These are phyloP conservation scores for Sphaerostilbella broomeana DNA, from an alignment of 2,329 filamentous ascomycete genomes.

Conservation along the genomic window DNA sequence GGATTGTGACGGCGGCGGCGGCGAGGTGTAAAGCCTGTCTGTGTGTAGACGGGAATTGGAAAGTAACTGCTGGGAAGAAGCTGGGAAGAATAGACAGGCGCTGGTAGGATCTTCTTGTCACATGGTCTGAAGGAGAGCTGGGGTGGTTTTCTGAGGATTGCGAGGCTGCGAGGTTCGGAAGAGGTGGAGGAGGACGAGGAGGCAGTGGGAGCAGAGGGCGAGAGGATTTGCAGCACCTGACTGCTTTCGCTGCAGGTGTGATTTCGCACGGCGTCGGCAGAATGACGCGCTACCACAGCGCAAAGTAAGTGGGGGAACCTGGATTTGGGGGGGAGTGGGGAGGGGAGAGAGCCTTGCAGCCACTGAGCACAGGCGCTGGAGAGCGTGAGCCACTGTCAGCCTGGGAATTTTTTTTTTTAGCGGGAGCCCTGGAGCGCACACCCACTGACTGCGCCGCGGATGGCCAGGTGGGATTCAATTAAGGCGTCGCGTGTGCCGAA, in stretches of 20 bases:
- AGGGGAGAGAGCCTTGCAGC: no score
- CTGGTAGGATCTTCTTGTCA: constrained; percentile 3
- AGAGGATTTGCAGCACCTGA: constrained; percentile 11
- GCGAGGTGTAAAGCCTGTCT: background rate
- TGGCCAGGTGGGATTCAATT: constrained; percentile 2
- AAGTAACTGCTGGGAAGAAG: background rate
- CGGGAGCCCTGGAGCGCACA: background rate
- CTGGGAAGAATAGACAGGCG: background rate
- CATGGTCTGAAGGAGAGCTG: constrained; percentile 5
- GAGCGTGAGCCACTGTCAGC: no score
- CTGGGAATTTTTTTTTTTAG: no score
- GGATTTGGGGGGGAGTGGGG: no score
- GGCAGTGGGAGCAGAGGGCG: constrained; percentile 1
- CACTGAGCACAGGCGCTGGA: no score
- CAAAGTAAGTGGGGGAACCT: no score
- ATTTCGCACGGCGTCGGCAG: background rate
- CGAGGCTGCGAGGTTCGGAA: constrained; percentile 11
- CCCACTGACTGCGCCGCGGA: background rate
- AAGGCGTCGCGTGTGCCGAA: constrained; percentile 11
- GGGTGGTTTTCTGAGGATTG: constrained; percentile 2
- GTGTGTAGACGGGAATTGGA: background rate
- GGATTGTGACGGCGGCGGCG: background rate
- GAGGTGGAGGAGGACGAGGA: constrained; percentile 5
- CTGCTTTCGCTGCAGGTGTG: background rate
- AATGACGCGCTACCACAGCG: constrained; percentile 13